Evolutionary conservation across 2,329 filamentous ascomycete genomes (phyloP), one percentile per base, ranked within the genome.

Genomic region (Aspergillus sp.): DNA sequence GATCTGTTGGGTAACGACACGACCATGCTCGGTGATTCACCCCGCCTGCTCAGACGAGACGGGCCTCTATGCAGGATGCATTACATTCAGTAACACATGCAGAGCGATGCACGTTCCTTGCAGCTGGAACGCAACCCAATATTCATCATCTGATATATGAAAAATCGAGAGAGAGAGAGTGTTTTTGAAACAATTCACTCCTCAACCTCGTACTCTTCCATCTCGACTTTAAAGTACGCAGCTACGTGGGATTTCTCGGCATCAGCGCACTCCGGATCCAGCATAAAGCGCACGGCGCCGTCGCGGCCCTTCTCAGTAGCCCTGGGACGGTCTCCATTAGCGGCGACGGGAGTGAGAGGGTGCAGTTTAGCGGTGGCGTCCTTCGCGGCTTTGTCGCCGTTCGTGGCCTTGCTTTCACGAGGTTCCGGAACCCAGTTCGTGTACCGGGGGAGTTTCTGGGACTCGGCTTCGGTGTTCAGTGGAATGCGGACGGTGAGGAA

Each of bases 401-500:
- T 52, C 36, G 57, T 30, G 32, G 50, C 75, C 59, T 63, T 64
- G 57, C 17, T 67, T 61, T 58, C 62, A 70, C 41, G 52, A 64
- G 50, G 47, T 62, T 44, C 68, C 13, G 59, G 36, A 39, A 56
- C 60, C 77, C 81, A 85, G 64, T 84, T 81, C 3, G 88, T 84
- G 74, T 88, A 89, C 19, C 91, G 87, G 0, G 85, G 84, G 47
- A 87, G 76, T 6, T 83, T 80, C 38, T 82, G 80, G 13, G 83
- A 80, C 54, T 91, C 88, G 53, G 92, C 84, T 76, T 96, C 89
- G 69, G 90, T 86, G 75, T 98, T 97, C 63, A 97, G 83, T 23
- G 86, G 83, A 64, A 98, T 96, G 72, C 95, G 91, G 67, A 96
- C 87, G 64, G 89, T 86, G 71, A 98, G 91, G 73, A 96, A 94